Conservation (phyloP, 768 basidiomycete genomes). For the Heimioporus sp. region DNA sequence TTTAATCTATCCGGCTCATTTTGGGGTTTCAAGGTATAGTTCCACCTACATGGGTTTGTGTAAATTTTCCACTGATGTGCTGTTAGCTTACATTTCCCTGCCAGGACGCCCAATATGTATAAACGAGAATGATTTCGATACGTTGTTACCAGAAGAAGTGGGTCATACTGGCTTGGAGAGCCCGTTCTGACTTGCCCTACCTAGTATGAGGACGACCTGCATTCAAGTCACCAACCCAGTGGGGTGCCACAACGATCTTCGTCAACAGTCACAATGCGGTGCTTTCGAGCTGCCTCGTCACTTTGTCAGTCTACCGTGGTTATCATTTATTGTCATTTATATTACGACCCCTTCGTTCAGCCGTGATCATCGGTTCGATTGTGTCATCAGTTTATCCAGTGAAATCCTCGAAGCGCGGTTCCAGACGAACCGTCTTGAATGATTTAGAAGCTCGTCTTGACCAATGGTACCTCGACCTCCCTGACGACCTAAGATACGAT, state of each 20-base stretch:
- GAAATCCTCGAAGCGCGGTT: constrained; percentile 42
- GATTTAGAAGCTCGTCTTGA: constrained; percentile 66
- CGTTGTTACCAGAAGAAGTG: constrained; percentile 59
- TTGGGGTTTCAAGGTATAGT: constrained; percentile 47
- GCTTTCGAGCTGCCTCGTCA: constrained; percentile 53
- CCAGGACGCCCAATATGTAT: constrained; percentile 67
- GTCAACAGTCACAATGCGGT: constrained; percentile 42
- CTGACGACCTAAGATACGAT: constrained; percentile 61
- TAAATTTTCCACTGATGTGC: background rate
- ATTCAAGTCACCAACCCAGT: constrained; percentile 46
- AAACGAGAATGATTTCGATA: constrained; percentile 68
- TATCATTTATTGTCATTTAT: constrained; percentile 6
- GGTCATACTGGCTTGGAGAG: constrained; percentile 9
- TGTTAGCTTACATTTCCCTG: constrained; percentile 8
- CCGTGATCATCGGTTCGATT: constrained; percentile 63
- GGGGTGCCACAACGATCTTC: constrained; percentile 40
- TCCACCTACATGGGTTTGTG: constrained; percentile 70
- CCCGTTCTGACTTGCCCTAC: constrained; percentile 9
- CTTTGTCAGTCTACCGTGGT: constrained; percentile 47
- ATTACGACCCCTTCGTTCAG: constrained; percentile 35
- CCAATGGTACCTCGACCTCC: constrained; percentile 71
- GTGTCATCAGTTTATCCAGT: constrained; percentile 72
- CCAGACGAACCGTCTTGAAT: constrained; percentile 48
- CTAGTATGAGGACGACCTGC: constrained; percentile 58
- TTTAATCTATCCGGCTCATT: constrained; percentile 1